Evolutionary conservation across 331 rosid genomes (phyloP), one percentile per base, ranked within the genome.

Genomic region (Malus hybrid): DNA sequence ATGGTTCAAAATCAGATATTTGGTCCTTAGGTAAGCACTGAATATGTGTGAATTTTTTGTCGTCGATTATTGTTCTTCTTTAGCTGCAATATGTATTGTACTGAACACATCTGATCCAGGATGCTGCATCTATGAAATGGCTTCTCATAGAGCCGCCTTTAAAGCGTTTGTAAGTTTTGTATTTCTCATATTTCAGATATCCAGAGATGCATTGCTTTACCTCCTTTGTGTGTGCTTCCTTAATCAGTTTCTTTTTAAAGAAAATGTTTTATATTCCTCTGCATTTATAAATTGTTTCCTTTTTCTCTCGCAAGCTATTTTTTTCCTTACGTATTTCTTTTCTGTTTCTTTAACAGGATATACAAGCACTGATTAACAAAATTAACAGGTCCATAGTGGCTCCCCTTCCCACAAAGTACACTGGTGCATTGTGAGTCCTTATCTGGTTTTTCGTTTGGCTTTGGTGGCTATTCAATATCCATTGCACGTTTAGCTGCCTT

Each of bases 1-100:
- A 95, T 67, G 98, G 98, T 72, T 92, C 98, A 68, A 95, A 95
- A 85, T 95, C 99, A 29, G 99, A 95, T 85, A 95, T 95, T 83
- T 95, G 99, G 99, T 95, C 99, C 54, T 88, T 95, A 82, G 99
- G 99, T 95, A 78, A 71, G 89, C 69, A 64, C 69, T 9, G 29
- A 11, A 1, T 73, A n/a, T 64, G 62, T 42, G 76, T 1, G 27
- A 60, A 71, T n/a, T 82, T 65, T 31, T 59, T 71, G 28, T 69
- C 67, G 52, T 65, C 33, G 63, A 36, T 68, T 75, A 55, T 48
- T 69, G 28, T 81, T 74, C 55, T 55, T 80, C 4, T 72, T 31
- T 67, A 50, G 66, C 42, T 67, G 72, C 67, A 69, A 28, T 74
- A 31, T 74, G 70, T 67, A 28, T 78, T 61, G 73, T 71, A 34